Percentiles rank a stretch among this genome's conserved stretches.
Conservation (phyloP, 2,329 filamentous ascomycete genomes). For the Magnaporthiopsis incrustans region DNA sequence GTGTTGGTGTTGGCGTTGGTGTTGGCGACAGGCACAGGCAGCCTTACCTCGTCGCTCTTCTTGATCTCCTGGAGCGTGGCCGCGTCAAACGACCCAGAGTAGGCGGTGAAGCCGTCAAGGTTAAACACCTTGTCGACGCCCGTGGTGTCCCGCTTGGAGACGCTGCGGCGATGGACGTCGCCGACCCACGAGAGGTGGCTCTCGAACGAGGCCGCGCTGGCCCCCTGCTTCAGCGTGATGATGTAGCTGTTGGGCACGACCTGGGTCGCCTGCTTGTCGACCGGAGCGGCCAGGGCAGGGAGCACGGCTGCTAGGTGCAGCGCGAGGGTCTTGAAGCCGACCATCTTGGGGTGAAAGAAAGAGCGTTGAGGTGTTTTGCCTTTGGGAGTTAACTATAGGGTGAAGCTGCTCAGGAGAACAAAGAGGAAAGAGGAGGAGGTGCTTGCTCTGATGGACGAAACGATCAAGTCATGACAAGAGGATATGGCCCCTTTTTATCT, state of each 20-base stretch:
- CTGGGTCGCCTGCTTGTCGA: not conserved
- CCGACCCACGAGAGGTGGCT: constrained; percentile 25
- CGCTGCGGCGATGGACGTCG: constrained; percentile 22
- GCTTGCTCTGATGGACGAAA: not conserved
- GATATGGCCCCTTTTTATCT: not conserved
- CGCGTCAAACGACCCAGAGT: constrained; percentile 33
- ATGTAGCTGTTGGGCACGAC: constrained; percentile 34
- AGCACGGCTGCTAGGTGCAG: constrained; percentile 2
- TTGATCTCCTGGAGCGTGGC: constrained; percentile 32
- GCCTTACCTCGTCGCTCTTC: constrained; percentile 15
- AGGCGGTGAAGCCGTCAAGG: constrained; percentile 29
- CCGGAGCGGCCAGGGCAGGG: not conserved
- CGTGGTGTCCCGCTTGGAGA: constrained; percentile 18
- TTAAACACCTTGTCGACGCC: constrained; percentile 25
- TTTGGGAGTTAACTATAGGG: too few species aligned
- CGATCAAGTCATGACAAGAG: not conserved
- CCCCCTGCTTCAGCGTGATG: constrained; percentile 33
- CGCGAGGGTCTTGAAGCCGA: constrained; percentile 1
- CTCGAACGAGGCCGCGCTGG: constrained; percentile 23
- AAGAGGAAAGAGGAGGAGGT: not conserved
- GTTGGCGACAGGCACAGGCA: not conserved
- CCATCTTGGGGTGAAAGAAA: not conserved
- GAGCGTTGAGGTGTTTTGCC: not conserved
- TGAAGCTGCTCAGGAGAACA: not conserved
- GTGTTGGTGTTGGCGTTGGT: not conserved